Evolutionary conservation across 2,329 filamentous ascomycete species (phyloP), one percentile per base, ranked within the genome.

Genomic region (Arachnomyces sp.): DNA sequence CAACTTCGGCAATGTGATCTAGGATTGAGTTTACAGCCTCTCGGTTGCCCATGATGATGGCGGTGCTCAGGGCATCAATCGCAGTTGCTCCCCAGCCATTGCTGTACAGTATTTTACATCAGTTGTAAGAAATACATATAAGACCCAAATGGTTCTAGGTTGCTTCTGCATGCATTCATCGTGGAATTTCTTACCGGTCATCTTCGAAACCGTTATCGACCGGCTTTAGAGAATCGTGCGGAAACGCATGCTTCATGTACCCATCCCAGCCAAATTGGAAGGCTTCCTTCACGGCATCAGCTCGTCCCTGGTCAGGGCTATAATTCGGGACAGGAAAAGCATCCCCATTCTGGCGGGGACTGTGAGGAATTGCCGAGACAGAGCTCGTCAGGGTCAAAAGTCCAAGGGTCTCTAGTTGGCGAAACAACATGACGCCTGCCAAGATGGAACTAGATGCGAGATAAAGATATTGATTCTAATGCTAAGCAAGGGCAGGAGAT

Each of bases 81-180:
- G 85, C 84, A 31, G 81, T 87, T 18, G 85, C 84, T 16, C 86
- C 87, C 87, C 87, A 94, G 39, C 78, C 81, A 54, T 89, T 89
- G 46, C 84, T 89, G 43, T 39, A n/a, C 17, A 13, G 31, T 46
- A 7, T 46, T 42, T 31, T 18, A 28, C 25, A 7, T 18, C 28
- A 38, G 50, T 45, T 25, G 9, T 5, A 25, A 25, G 9, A 25
- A 25, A 25, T 25, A 9, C 20, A 5, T 9, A 25, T 25, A 15
- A 7, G 18, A 11, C 28, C 34, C 32, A 18, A n/a, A n/a, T n/a
- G n/a, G n/a, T n/a, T n/a, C n/a, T n/a, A n/a, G n/a, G n/a, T n/a
- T n/a, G n/a, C n/a, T n/a, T n/a, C n/a, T n/a, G n/a, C n/a, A 34
- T 5, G 16, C 11, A 14, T 28, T 18, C 16, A 13, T 9, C 4